phyloP scores from a whole-genome alignment of 257 asterid species.

The Datura wrightii region DNA sequence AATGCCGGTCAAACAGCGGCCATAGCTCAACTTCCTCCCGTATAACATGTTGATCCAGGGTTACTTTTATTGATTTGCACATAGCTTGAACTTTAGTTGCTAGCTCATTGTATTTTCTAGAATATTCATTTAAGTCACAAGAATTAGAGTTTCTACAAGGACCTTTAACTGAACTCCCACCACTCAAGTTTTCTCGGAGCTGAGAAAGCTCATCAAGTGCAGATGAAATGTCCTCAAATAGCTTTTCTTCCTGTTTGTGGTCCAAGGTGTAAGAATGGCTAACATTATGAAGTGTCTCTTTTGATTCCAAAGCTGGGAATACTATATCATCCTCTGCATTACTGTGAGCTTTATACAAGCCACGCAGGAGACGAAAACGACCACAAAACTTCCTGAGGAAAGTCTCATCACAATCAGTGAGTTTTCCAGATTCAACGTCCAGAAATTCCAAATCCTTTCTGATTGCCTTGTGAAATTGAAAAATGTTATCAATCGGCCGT shows the following conservation, averaged over 20 bases:
- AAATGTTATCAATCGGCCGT: constrained; percentile 90
- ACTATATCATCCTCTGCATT: constrained; percentile 99
- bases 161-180: constrained; percentile 48
- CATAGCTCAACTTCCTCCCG: constrained; percentile 97
- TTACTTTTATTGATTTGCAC: constrained; percentile 97
- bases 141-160: constrained; percentile 43
- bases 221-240: constrained; percentile 87
- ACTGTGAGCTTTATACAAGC: constrained; percentile 94
- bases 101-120: constrained; percentile 71
- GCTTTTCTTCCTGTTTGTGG: constrained; percentile 94
- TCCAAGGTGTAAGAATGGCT: constrained; percentile 97
- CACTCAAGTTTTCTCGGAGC: constrained; percentile 64
- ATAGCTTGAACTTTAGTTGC: constrained; percentile 93
- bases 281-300: constrained; percentile 90
- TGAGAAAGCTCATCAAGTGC: constrained; percentile 75
- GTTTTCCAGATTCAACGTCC: constrained; percentile 84
- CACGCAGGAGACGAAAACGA: constrained; percentile 92
- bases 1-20: constrained; percentile 94
- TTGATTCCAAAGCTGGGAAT: constrained; percentile 95
- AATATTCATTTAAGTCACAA: constrained; percentile 43
- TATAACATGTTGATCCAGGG: constrained; percentile 90
- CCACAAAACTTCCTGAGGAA: constrained; percentile 88
- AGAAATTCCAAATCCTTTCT: constrained; percentile 94
- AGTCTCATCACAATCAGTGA: constrained; percentile 70
- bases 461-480: constrained; percentile 94